Conservation (phyloP, 768 basidiomycete genomes). For the Pleurotus sapidus region DNA sequence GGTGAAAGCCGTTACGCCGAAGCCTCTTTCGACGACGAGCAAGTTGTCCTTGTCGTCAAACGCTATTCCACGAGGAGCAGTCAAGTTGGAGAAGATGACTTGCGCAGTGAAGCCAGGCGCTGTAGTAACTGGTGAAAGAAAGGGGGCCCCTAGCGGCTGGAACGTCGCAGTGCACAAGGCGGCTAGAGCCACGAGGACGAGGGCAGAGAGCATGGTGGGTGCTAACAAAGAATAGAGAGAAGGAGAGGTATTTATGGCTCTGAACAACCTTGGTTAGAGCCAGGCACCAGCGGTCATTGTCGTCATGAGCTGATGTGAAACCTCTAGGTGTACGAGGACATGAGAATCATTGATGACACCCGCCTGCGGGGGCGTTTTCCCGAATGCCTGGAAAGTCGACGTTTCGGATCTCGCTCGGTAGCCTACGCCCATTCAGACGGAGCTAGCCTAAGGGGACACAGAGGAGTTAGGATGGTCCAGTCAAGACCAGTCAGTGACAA, state of each 20-base stretch:
- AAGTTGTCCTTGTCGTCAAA: constrained; percentile 35
- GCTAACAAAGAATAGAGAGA: too few species aligned
- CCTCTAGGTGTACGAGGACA: too few species aligned
- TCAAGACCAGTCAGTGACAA: too few species aligned
- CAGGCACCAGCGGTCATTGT: background rate
- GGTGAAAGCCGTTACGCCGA: constrained; percentile 38
- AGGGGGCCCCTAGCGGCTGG: constrained; percentile 28
- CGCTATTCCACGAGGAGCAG: constrained; percentile 38
- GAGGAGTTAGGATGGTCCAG: too few species aligned
- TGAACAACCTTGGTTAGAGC: background rate
- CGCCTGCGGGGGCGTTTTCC: too few species aligned
- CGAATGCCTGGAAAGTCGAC: too few species aligned
- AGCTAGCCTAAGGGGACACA: too few species aligned
- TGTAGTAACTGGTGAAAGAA: constrained; percentile 30
- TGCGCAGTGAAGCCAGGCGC: constrained; percentile 31
- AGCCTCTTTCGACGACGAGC: constrained; percentile 40
- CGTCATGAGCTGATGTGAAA: too few species aligned
- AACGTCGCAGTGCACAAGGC: constrained; percentile 16
- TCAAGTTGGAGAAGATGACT: constrained; percentile 38
- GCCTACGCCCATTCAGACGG: too few species aligned
- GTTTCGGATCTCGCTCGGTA: too few species aligned
- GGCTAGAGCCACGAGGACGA: constrained; percentile 1
- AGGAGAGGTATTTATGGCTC: too few species aligned
- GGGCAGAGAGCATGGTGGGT: background rate
- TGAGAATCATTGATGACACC: too few species aligned